Evolutionary conservation across 2,329 filamentous ascomycete species (phyloP), one percentile per base, ranked within the genome.

Genomic region (Trichoderma sp.): DNA sequence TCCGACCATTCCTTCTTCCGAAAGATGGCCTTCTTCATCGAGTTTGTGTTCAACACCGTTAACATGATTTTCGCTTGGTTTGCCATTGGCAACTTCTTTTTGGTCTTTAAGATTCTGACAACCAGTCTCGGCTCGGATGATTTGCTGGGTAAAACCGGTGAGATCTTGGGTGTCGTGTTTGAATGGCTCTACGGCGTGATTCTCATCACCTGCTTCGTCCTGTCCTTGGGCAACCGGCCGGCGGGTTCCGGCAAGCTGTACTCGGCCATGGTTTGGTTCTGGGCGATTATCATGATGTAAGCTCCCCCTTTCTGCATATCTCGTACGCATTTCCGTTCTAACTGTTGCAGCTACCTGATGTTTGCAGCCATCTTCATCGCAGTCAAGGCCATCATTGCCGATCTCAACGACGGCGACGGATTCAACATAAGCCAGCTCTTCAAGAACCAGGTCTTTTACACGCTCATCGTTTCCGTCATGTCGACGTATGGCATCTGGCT

Each of bases 31-130:
- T 91, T 99, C 78, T 85, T 97, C 72, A 78, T 98, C 70, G 95
- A 99, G 76, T 98, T 97, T 77, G 81, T 90, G 70, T 99, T 97
- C 80, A 93, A 97, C 78, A 95, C 92, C 1, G 84, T 94, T 78
- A 96, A 92, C 83, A 97, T 98, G 92, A 85, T 99, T 74, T 99
- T 98, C 76, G 93, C 95, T 61, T 99, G 95, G 95, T 98, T 99
- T 75, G 92, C 90, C 72, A 95, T 98, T 74, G 91, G 95, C 74
- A 99, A 99, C 80, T 99, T 99, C 85, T 99, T 98, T 85, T 81
- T 99, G 74, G 94, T 99, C 71, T 99, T 99, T 82, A 93, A 93
- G 77, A 98, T 99, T 75, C 82, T 99, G 69, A 98, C 94, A 1
- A 90, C 88, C 12, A 97, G 93, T 72, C 82, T 99, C 69, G 90